phyloP scores from a whole-genome alignment of 2,329 filamentous ascomycete species.

The Phialocephala sp. region DNA sequence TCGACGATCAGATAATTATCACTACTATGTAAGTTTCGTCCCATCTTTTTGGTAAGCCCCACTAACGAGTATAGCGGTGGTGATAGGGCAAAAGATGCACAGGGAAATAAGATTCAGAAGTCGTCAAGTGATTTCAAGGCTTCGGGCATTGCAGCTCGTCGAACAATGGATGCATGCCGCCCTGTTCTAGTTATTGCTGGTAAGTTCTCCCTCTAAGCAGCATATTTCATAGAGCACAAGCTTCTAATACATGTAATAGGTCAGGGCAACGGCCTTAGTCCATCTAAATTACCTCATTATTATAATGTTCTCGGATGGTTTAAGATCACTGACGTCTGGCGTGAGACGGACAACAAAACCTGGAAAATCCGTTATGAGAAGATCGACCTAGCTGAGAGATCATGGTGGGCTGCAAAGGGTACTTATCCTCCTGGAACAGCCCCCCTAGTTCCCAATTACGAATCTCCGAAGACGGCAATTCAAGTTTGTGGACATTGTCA shows the following conservation, averaged over 20 bases:
- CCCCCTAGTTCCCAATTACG: conserved; percentile 35
- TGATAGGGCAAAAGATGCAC: conserved; percentile 52
- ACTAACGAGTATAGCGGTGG: conserved; percentile 54
- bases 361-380: conserved; percentile 71
- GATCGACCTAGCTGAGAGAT: conserved; percentile 53
- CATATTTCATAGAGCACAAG: neutral
- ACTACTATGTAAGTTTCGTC: conserved; percentile 58
- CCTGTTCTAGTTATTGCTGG: conserved; percentile 62
- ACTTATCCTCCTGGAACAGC: conserved; percentile 25
- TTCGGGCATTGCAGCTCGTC: conserved; percentile 49
- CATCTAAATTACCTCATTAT: conserved; percentile 57
- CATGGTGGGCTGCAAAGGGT: conserved; percentile 62
- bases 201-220: conserved; percentile 40
- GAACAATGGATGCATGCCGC: conserved; percentile 52
- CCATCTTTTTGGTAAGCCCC: neutral
- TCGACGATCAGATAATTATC: conserved; percentile 67
- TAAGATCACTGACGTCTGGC: conserved; percentile 71
- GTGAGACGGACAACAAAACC: conserved; percentile 54
- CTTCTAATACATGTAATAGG: conserved; percentile 46
- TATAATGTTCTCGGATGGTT: conserved; percentile 75
- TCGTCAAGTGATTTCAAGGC: conserved; percentile 52
- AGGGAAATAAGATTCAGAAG: conserved; percentile 51
- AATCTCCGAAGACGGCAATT: conserved; percentile 31
- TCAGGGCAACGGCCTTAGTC: conserved; percentile 53
- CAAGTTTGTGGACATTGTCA: conserved; percentile 50